Base-by-base conservation (phyloP, 2,329 filamentous ascomycete species). In the Fusarium graminum region DNA sequence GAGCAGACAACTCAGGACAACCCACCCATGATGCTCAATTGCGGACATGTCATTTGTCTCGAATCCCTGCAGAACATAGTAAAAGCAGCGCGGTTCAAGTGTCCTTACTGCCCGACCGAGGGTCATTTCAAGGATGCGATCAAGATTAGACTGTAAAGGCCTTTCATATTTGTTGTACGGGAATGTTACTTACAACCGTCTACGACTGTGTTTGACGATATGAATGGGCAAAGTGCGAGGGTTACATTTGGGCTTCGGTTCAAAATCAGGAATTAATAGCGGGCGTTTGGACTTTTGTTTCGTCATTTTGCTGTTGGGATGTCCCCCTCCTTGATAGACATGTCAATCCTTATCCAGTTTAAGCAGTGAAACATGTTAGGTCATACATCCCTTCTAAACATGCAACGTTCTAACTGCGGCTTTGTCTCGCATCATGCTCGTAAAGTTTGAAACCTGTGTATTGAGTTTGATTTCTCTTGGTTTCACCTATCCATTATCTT, bases 11-110 rank as follows among this genome's bases (percentile, higher is more conserved):
- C 94, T 0, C 93, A 97, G 73, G 81, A 85, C 25, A 99, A 99
- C 76, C 95, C 95, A 12, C 93, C 95, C 3, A 96, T 98, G 91
- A 95, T 97, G 87, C 89, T 99, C 74, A 92, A 92, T 0, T 99
- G 95, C 74, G 94, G 95, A 7, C 95, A 99, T 80, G 94, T 97
- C 51, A 90, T 99, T 60, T 94, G 93, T 17, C 86, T 89, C 67
- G 94, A 97, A 74, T 93, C 90, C 32, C 80, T 99, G 49, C 87
- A 91, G 61, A 89, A 89, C 74, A 83, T 98, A 40, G 89, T 89
- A 53, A 97, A 96, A 79, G 90, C 90, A 1, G 86, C 82, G 40
- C 83, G 90, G 60, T 96, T 96, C 83, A 99, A 99, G 78, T 99
- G 95, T 74, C 95, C 95, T 0, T 99, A 99, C 76, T 99, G 95